phyloP scores from a whole-genome alignment of 805 yeast species.

The Saturnispora saitoi region DNA sequence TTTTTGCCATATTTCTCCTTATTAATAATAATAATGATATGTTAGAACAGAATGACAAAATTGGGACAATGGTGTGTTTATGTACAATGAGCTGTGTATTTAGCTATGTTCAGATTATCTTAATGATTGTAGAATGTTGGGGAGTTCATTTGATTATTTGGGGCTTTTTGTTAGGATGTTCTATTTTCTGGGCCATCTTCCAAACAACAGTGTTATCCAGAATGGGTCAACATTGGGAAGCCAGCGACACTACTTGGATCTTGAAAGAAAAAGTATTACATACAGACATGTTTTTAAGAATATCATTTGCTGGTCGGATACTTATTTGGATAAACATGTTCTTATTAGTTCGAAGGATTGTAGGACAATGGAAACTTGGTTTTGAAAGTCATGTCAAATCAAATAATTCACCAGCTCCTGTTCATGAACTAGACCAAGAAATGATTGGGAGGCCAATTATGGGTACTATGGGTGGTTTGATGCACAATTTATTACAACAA shows the following conservation, averaged over 20 bases:
- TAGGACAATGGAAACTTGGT: constrained; percentile 3
- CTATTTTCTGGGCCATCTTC: neutral
- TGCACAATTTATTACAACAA: neutral
- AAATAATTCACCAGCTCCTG: neutral
- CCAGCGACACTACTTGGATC: neutral
- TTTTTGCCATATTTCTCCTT: too few relatives aligned
- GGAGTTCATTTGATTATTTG: neutral
- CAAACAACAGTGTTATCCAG: neutral
- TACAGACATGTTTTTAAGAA: neutral
- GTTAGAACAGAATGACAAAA: neutral
- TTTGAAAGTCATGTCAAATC: neutral
- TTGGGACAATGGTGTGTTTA: neutral
- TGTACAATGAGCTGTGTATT: neutral
- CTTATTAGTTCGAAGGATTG: neutral
- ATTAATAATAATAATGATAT: neutral
- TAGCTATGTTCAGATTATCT: neutral
- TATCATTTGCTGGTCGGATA: constrained; percentile 2
- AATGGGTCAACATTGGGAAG: neutral
- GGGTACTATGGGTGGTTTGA: neutral
- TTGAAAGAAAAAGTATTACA: neutral
- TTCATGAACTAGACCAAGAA: neutral
- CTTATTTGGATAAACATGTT: constrained; percentile 4
- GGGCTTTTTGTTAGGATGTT: neutral
- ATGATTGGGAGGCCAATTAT: constrained; percentile 2
- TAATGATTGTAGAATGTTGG: neutral